phyloP scores from a whole-genome alignment of 1,139 yeast genomes.

The Pichia sp. region DNA sequence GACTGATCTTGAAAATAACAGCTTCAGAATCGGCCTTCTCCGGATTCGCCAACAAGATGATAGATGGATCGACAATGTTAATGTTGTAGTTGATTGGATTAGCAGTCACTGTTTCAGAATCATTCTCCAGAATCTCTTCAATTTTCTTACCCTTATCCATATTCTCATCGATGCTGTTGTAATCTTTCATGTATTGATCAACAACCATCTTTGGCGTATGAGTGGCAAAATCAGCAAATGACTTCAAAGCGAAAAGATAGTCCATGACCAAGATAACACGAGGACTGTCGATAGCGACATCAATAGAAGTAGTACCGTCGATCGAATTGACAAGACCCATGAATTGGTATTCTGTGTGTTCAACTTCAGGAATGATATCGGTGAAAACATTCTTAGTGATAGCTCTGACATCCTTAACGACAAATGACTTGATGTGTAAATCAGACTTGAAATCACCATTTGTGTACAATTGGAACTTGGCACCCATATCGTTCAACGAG shows the following conservation, averaged over 20 bases:
- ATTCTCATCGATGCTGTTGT: slow-evolving; percentile 18
- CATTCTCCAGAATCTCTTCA: too few relatives aligned
- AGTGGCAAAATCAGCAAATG: slow-evolving; percentile 49
- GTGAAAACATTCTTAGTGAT: slow-evolving; percentile 66
- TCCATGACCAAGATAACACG: slow-evolving; percentile 80
- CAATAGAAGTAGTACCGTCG: slow-evolving; percentile 36
- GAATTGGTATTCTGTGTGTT: slow-evolving; percentile 69
- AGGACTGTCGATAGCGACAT: slow-evolving; percentile 78
- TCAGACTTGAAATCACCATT: slow-evolving; percentile 60
- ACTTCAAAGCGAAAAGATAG: slow-evolving; percentile 74
- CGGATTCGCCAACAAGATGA: slow-evolving; percentile 81
- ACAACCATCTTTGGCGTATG: slow-evolving; percentile 18
- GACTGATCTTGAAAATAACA: slow-evolving; percentile 84
- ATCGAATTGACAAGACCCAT: slow-evolving; percentile 49
- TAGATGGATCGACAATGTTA: slow-evolving; percentile 75
- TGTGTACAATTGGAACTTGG: slow-evolving; percentile 49
- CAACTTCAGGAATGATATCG: slow-evolving; percentile 73
- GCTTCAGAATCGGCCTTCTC: slow-evolving; percentile 73
- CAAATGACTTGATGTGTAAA: slow-evolving; percentile 67
- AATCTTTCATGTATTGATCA: slow-evolving; percentile 7
- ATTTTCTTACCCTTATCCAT: not conserved
- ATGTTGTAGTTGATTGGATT: slow-evolving; percentile 44
- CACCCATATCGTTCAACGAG: slow-evolving; percentile 57
- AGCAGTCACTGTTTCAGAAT: not conserved
- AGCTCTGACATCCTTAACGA: slow-evolving; percentile 71